These are phyloP conservation scores for Somion occarium DNA, from an alignment of 1,284 basidiomycete species.

Conservation along the genomic window DNA sequence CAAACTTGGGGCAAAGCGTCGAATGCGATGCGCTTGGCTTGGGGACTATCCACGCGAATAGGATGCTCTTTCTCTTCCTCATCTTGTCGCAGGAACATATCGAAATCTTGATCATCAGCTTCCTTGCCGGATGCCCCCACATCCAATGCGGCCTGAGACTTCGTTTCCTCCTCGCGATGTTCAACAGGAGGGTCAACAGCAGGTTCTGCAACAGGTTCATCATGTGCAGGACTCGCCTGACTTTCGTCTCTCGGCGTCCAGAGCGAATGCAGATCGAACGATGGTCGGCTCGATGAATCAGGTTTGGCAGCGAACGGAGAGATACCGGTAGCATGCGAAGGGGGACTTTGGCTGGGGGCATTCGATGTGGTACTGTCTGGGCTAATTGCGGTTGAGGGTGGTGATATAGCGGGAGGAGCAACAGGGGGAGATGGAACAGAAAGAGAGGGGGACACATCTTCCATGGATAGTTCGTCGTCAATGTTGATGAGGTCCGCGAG, in stretches of 20 bases:
- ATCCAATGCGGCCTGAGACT: slow-evolving; percentile 35
- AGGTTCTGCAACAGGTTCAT: slow-evolving; percentile 4
- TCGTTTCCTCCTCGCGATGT: slow-evolving; percentile 37
- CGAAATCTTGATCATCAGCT: slow-evolving; percentile 73
- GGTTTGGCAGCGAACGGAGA: slow-evolving; percentile 49
- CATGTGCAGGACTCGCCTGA: slow-evolving; percentile 4
- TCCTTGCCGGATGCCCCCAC: slow-evolving; percentile 34
- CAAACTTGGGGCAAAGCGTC: slow-evolving; percentile 57
- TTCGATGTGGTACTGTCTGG: slow-evolving; percentile 16
- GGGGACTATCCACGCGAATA: slow-evolving; percentile 18
- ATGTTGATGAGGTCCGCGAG: slow-evolving; percentile 74
- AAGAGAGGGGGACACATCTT: slow-evolving; percentile 18
- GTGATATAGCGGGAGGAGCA: background rate
- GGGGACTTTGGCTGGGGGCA: slow-evolving; percentile 6
- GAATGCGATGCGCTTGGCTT: slow-evolving; percentile 36
- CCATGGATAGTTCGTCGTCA: slow-evolving; percentile 52
- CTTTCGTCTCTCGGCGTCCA: slow-evolving; percentile 40
- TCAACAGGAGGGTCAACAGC: too few species aligned
- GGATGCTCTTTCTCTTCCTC: slow-evolving; percentile 34
- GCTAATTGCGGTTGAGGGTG: slow-evolving; percentile 6
- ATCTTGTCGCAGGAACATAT: slow-evolving; percentile 72
- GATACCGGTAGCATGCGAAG: slow-evolving; percentile 25
- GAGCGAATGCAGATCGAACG: slow-evolving; percentile 68
- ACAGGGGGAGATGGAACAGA: slow-evolving; percentile 10
- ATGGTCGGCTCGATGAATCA: slow-evolving; percentile 37